Conservation (phyloP, 2,329 filamentous ascomycete species). For the Diaporthe vaccinii region DNA sequence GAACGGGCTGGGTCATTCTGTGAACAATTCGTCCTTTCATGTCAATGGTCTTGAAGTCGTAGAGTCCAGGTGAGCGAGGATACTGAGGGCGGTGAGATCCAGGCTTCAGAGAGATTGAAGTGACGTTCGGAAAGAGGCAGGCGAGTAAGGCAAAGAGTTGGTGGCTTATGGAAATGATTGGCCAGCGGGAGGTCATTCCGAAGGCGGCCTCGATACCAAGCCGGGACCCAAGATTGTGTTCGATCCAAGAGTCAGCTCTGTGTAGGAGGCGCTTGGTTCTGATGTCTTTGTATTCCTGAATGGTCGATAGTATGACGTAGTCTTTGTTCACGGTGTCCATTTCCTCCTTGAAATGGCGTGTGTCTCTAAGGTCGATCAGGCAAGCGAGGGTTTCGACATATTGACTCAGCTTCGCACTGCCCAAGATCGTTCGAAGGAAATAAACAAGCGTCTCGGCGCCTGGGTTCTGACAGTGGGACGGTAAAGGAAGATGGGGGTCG, state of each 20-base stretch:
- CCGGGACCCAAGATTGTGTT: too few species aligned
- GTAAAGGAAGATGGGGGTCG: not conserved
- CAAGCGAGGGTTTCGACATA: not conserved
- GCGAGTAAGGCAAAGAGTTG: not conserved
- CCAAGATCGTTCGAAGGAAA: not conserved
- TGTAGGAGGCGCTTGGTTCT: fast-evolving
- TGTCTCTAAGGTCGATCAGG: not conserved
- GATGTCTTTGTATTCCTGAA: not conserved
- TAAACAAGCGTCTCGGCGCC: not conserved
- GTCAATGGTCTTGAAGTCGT: not conserved
- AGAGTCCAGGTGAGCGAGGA: not conserved
- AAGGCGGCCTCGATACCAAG: not conserved
- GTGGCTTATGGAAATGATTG: not conserved
- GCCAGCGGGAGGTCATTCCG: not conserved
- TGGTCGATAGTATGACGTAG: not conserved
- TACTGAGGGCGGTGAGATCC: not conserved
- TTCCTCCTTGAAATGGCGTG: not conserved
- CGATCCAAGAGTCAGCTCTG: not conserved
- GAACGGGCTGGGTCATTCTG: not conserved
- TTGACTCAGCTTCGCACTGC: not conserved
- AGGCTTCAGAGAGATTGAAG: not conserved
- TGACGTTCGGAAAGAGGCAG: not conserved
- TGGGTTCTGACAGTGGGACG: not conserved
- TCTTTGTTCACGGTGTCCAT: not conserved
- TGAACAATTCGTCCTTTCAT: too few species aligned